Base-by-base conservation (phyloP, 306 rosid genomes). In the Morella rubra region DNA sequence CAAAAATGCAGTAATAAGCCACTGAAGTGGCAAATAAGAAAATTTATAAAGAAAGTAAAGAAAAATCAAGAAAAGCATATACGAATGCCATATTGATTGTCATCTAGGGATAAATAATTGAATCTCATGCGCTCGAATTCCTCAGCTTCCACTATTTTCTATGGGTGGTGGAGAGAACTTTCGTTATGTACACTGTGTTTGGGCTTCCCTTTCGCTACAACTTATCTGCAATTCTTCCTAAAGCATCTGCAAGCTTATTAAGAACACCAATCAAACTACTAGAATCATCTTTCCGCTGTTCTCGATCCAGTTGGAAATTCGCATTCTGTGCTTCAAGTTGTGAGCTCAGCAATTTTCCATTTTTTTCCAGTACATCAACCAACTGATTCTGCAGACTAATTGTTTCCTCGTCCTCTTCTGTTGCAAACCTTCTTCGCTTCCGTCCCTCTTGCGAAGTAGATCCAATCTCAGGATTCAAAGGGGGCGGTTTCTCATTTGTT, bases 171-270 rank as follows among this genome's bases (percentile, higher is more conserved):
- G 72, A 47, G 71, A 70, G 54, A 71, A 82, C 80, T 79, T 78
- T 75, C 86, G 81, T 73, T 89, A 86, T 91, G 76, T 89, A 91
- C 97, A 89, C 84, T 77, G 75, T 45, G 69, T 62, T 80, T 76
- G 40, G 81, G 70, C 27, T 73, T 70, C 81, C 45, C 53, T 73
- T 73, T 72, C 79, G 73, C 87, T 91, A 95, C 82, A 88, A 78
- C 87, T 90, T 95, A 80, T 95, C 98, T 37, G 98, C 97, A 79
- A 96, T 96, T 84, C 97, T 86, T 41, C 93, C 91, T 73, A 92
- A 80, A 64, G 99, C 97, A 79, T 88, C 93, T 61, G 99, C 99
- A 67, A 95, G 90, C 90, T 90, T 95, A 78, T 91, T 89, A 52
- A 95, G 97, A n/a, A 95, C 99, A 58, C 90, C 84, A 73, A 95